Conservation (phyloP, 805 yeast genomes). For the Nakazawaea molendinolei region DNA sequence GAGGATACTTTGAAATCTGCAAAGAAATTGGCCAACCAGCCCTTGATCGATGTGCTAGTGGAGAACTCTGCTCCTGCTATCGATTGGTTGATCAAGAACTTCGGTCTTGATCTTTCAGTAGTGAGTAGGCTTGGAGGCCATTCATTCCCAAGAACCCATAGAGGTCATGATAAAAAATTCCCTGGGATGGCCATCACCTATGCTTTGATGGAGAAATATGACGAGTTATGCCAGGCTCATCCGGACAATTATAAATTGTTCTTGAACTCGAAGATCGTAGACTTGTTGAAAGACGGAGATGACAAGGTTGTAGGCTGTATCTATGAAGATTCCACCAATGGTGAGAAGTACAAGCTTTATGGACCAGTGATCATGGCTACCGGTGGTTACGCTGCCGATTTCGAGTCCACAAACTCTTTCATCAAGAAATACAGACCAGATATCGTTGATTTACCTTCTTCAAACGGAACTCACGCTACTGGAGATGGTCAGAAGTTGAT, state of each 20-base stretch:
- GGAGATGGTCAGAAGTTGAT: slow-evolving; percentile 58
- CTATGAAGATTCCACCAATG: slow-evolving; percentile 25
- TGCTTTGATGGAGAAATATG: slow-evolving; percentile 42
- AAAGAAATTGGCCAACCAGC: slow-evolving; percentile 49
- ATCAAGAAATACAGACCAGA: slow-evolving; percentile 54
- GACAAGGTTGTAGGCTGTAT: slow-evolving; percentile 21
- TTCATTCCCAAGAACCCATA: slow-evolving; percentile 72
- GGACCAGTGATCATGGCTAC: slow-evolving; percentile 61
- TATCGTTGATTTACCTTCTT: slow-evolving; percentile 46
- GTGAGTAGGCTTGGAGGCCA: slow-evolving; percentile 83
- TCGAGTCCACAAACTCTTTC: slow-evolving; percentile 37
- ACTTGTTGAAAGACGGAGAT: slow-evolving; percentile 22
- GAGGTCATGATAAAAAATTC: slow-evolving; percentile 61
- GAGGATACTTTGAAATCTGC: slow-evolving; percentile 66
- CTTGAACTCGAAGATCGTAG: slow-evolving; percentile 30
- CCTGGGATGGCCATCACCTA: slow-evolving; percentile 65
- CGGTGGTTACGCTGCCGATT: slow-evolving; percentile 66
- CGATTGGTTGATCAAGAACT: slow-evolving; percentile 63
- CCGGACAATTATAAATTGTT: slow-evolving; percentile 30
- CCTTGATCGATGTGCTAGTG: slow-evolving; percentile 52
- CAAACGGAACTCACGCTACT: slow-evolving; percentile 56
- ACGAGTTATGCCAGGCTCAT: slow-evolving; percentile 34
- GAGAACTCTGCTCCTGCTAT: slow-evolving; percentile 61
- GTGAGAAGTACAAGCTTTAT: slow-evolving; percentile 17
- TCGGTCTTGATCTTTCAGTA: slow-evolving; percentile 55